These are phyloP conservation scores for Agrocybe chaxingu DNA, from an alignment of 768 basidiomycete genomes.

Conservation along the genomic window DNA sequence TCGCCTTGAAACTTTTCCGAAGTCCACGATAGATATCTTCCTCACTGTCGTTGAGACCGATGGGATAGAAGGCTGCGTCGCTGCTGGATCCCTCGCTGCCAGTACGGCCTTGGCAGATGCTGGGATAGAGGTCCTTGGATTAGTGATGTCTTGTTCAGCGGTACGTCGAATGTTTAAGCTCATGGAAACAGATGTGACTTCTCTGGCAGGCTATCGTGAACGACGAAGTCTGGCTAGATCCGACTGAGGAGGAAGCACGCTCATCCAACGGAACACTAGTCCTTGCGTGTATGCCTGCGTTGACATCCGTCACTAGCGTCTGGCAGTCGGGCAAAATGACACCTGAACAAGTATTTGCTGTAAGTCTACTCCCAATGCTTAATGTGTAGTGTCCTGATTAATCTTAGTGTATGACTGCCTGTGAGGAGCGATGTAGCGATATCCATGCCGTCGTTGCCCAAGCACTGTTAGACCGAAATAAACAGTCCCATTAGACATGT, in stretches of 20 bases:
- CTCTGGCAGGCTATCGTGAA: constrained; percentile 51
- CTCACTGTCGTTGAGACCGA: constrained; percentile 90
- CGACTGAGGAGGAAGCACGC: constrained; percentile 64
- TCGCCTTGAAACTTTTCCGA: constrained; percentile 87
- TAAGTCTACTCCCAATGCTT: constrained; percentile 29
- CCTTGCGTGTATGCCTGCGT: constrained; percentile 84
- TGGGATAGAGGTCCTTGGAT: constrained; percentile 86
- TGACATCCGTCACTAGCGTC: constrained; percentile 78
- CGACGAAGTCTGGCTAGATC: constrained; percentile 73
- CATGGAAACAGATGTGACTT: neutral
- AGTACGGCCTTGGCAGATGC: constrained; percentile 91
- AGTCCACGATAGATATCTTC: constrained; percentile 90
- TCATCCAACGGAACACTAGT: constrained; percentile 65
- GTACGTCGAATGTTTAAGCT: constrained; percentile 37
- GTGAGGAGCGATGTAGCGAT: constrained; percentile 68
- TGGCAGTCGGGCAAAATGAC: constrained; percentile 79
- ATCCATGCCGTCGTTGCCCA: constrained; percentile 75
- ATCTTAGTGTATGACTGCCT: constrained; percentile 63
- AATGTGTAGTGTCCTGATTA: neutral
- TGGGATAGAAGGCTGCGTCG: constrained; percentile 84
- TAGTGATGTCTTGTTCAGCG: constrained; percentile 81
- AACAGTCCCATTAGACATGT: neutral
- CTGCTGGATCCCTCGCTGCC: constrained; percentile 82
- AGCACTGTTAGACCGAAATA: constrained; percentile 49
- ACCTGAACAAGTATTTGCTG: constrained; percentile 50